Evolutionary conservation across 2,329 filamentous ascomycete genomes (phyloP), one percentile per base, ranked within the genome.

Genomic region (Hymenoscyphus linearis): DNA sequence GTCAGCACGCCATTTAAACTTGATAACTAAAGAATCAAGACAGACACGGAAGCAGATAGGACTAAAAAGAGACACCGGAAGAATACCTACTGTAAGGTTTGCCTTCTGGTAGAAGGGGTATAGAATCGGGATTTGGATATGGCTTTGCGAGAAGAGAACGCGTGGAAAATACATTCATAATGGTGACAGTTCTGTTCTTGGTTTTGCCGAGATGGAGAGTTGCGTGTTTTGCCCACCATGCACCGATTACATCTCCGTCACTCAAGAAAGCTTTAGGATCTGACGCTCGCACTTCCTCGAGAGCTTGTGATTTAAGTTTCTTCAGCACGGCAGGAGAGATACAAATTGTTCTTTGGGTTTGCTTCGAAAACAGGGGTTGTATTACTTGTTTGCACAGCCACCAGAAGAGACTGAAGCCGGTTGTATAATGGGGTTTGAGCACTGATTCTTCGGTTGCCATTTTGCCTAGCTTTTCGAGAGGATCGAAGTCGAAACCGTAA

Each of bases 211-310:
- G n/a, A 27, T 60, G 27, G n/a, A 61, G 66, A 26, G 68, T 64
- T 50, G 68, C 68, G 12, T 73, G 65, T 10, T 73, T 73, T 9
- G 74, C 67, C 58, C 72, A 67, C 76, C 78, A 82, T 0, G 76
- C 77, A 1, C 71, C 68, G 2, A 82, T 66, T 1, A 81, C 69
- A 58, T 82, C 79, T 22, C 75, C 74, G n/a, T 80, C 77, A 62
- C 76, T 80, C 34, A 82, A 50, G 58, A 78, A 80, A 1, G 75
- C 69, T 12, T 59, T 62, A 1, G 57, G 12, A 26, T 55, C 50
- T 35, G 25, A 7, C 1, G 56, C 55, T 1, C 57, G 53, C 27
- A 74, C 60, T 25, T 77, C 74, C 6, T 68, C 64, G 47, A 71
- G 62, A 27, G 76, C 75, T 31, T 66, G 68, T 2, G 67, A 55